Evolutionary conservation across 768 basidiomycete species (phyloP).

Genomic region (Termitomyces sp.): DNA sequence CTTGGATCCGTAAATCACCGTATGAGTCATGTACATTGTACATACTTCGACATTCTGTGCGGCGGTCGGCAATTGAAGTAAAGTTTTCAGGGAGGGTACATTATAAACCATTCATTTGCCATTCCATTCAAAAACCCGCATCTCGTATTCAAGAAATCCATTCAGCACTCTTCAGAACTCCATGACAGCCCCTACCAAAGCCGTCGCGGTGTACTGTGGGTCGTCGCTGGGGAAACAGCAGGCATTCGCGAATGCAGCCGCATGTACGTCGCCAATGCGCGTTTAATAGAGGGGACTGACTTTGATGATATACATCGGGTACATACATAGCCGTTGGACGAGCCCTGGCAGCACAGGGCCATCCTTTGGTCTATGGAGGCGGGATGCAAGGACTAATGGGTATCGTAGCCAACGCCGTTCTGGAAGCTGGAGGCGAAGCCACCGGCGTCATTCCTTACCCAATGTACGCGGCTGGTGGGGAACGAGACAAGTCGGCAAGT

Average conservation of each 20-base stretch:
- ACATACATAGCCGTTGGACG: slow-evolving; percentile 55
- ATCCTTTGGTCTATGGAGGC: slow-evolving; percentile 83
- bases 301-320: neutral
- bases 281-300: neutral
- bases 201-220: slow-evolving; percentile 81
- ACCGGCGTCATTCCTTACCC: slow-evolving; percentile 78
- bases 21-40: neutral
- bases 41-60: neutral
- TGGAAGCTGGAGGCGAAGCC: slow-evolving; percentile 64
- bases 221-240: slow-evolving; percentile 61
- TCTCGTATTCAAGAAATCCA: neutral
- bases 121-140: too few relatives aligned
- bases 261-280: slow-evolving; percentile 44
- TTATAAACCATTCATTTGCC: neutral
- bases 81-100: neutral
- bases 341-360: slow-evolving; percentile 56
- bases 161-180: neutral
- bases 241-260: slow-evolving; percentile 63
- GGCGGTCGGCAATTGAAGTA: neutral
- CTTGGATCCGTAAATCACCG: neutral
- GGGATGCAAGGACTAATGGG: slow-evolving; percentile 87
- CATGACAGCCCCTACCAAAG: neutral
- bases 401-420: slow-evolving; percentile 58
- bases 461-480: slow-evolving; percentile 63
- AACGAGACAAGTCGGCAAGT: slow-evolving; percentile 42